These are phyloP conservation scores for Coemansia sp. DNA, from an alignment of 192 early-diverging fungal genomes.

Conservation along the genomic window DNA sequence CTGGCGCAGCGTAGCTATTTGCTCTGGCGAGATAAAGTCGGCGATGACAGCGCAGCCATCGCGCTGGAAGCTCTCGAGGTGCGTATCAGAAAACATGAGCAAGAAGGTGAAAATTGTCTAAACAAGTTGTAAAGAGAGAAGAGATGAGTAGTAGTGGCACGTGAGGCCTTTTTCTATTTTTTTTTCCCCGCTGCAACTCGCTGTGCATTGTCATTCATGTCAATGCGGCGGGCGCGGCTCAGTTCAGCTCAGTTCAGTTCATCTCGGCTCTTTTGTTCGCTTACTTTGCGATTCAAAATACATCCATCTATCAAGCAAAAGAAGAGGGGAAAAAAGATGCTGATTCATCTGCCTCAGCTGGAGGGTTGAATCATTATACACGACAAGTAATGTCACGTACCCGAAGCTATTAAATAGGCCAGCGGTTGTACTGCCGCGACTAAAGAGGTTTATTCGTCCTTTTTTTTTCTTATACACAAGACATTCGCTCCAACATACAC, in stretches of 20 bases:
- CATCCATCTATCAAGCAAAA: background rate
- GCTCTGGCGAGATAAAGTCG: slow-evolving; percentile 14
- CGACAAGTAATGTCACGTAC: no score
- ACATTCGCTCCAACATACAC: background rate
- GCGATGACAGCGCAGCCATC: slow-evolving; percentile 38
- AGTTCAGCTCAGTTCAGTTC: background rate
- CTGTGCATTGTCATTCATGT: no score
- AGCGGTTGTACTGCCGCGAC: background rate
- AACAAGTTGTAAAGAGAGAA: background rate
- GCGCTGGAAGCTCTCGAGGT: slow-evolving; percentile 12
- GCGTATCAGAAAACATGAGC: slow-evolving; percentile 2
- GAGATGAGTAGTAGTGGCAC: background rate
- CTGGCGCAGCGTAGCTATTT: slow-evolving; percentile 15
- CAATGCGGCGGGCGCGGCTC: no score
- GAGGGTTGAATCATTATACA: no score
- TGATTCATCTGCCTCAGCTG: background rate
- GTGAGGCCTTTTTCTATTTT: background rate
- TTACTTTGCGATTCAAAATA: no score
- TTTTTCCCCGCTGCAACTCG: no score
- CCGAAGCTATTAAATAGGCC: background rate
- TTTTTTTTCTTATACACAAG: background rate
- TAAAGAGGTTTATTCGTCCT: background rate
- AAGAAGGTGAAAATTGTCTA: background rate
- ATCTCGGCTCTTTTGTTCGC: no score
- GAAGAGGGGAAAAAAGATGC: no score